These are phyloP conservation scores for Pseudocercospora crystallina DNA, from an alignment of 2,329 filamentous ascomycete species.

Conservation along the genomic window DNA sequence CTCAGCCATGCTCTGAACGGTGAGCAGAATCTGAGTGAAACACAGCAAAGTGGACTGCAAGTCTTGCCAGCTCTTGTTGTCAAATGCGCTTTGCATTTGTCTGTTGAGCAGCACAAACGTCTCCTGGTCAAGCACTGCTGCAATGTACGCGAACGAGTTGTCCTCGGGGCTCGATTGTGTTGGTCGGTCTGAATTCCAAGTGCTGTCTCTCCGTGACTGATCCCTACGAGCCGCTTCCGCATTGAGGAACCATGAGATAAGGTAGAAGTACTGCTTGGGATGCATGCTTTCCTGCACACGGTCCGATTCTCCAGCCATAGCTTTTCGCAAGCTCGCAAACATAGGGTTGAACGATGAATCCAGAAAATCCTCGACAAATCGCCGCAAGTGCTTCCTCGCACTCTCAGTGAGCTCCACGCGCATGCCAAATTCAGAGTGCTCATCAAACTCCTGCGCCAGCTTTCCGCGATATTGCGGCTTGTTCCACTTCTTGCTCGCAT, in stretches of 20 bases:
- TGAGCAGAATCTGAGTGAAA: conserved; percentile 85
- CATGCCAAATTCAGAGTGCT: conserved; percentile 71
- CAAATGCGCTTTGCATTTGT: conserved; percentile 74
- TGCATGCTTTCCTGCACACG: conserved; percentile 74
- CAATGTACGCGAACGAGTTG: conserved; percentile 82
- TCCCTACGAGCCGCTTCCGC: conserved; percentile 73
- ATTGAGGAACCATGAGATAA: conserved; percentile 82
- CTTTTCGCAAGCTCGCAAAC: conserved; percentile 80
- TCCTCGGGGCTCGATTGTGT: conserved; percentile 50
- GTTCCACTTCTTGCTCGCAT: conserved; percentile 85
- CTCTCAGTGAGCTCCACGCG: conserved; percentile 67
- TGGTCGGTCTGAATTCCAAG: conserved; percentile 38
- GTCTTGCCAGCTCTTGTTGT: conserved; percentile 84
- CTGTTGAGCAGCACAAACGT: conserved; percentile 88
- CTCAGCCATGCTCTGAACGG: conserved; percentile 86
- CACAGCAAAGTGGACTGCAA: conserved; percentile 87
- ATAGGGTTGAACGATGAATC: conserved; percentile 91
- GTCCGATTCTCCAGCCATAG: conserved; percentile 84
- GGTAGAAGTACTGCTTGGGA: conserved; percentile 83
- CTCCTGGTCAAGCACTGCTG: conserved; percentile 87
- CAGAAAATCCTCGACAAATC: conserved; percentile 88
- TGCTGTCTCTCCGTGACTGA: conserved; percentile 45
- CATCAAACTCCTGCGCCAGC: conserved; percentile 49
- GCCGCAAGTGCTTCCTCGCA: conserved; percentile 73
- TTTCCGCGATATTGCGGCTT: conserved; percentile 63